Base-by-base conservation (phyloP, 2,329 filamentous ascomycete genomes). In the Ophiostoma piceae region DNA sequence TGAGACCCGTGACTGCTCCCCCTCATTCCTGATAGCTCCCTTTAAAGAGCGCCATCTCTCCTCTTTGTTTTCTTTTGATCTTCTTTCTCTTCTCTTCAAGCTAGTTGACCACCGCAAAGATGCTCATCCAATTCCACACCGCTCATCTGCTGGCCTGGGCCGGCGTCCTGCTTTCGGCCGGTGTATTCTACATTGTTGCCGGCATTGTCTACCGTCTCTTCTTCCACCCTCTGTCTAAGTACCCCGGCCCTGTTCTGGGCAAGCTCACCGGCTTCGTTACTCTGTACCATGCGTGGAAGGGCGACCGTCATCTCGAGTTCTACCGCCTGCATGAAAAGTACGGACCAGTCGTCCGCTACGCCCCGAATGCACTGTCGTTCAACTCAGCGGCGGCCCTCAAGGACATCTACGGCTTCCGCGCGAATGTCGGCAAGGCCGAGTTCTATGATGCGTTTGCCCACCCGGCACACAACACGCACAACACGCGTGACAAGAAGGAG, bases 391-490 rank as follows among this genome's bases (percentile, higher is more conserved):
- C 84, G 8, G 89, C 90, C 0, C 81, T 92, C 71, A 87, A 87
- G 77, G 84, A 87, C 22, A 89, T 90, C 72, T 88, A 90, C 78
- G 86, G 87, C 73, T 87, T 88, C 80, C 82, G 82, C 67, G 78
- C 85, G 76, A 88, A 88, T 71, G 86, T 89, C 39, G 81, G 84
- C 78, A 92, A 92, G 79, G 84, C 88, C 57, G 84, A 88, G 74
- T 92, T 92, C 80, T 92, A 92, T 80, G 85, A 90, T 73, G 88
- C 88, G 57, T 92, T 91, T 76, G 87, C 88, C 1, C 88, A 90
- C 70, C 89, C 89, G 19, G 85, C 87, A 1, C 85, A 88, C 74
- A 92, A 91, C 79, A 91, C 90, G 1, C 89, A 92, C 80, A 91
- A 90, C 79, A 84, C 83, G 1, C 89, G 90, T 68, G 87, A 91